These are phyloP conservation scores for Aspergillus steynii DNA, from an alignment of 495 filamentous ascomycete genomes.

Conservation along the genomic window DNA sequence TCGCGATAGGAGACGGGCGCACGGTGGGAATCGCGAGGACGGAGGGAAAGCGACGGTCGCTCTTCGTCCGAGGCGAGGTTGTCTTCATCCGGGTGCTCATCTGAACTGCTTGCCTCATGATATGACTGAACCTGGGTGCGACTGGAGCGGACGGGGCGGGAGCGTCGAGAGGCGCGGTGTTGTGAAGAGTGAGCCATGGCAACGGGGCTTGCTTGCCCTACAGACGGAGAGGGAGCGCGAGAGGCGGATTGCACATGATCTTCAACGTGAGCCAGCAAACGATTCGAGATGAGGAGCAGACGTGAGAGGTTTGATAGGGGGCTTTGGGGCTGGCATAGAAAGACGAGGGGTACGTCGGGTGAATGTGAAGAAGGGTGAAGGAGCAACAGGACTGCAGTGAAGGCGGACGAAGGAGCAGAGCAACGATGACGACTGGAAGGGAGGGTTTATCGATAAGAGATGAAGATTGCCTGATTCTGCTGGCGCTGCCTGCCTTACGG, in stretches of 20 bases:
- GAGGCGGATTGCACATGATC: conserved; percentile 11
- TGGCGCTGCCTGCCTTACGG: conserved; percentile 5
- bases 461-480: conserved; percentile 4
- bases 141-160: conserved; percentile 40
- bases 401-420: no score
- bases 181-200: conserved; percentile 29
- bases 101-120: conserved; percentile 40
- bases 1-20: conserved; percentile 45
- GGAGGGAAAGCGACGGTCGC: conserved; percentile 30
- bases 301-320: neutral
- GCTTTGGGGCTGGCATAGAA: no score
- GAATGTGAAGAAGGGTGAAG: neutral
- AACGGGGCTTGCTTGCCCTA: conserved; percentile 12
- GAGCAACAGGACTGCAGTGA: no score
- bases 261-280: neutral
- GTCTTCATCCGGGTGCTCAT: conserved; percentile 23
- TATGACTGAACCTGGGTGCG: conserved; percentile 42
- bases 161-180: conserved; percentile 23
- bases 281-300: neutral
- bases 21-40: conserved; percentile 35
- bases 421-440: conserved; percentile 2
- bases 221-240: conserved; percentile 4
- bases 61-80: conserved; percentile 16
- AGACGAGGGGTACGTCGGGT: neutral
- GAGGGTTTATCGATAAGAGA: conserved; percentile 26